Percentiles rank a stretch among this genome's conserved stretches.
These are phyloP conservation scores for Excoecaria agallocha DNA, from an alignment of 345 rosid species.

Conservation along the genomic window DNA sequence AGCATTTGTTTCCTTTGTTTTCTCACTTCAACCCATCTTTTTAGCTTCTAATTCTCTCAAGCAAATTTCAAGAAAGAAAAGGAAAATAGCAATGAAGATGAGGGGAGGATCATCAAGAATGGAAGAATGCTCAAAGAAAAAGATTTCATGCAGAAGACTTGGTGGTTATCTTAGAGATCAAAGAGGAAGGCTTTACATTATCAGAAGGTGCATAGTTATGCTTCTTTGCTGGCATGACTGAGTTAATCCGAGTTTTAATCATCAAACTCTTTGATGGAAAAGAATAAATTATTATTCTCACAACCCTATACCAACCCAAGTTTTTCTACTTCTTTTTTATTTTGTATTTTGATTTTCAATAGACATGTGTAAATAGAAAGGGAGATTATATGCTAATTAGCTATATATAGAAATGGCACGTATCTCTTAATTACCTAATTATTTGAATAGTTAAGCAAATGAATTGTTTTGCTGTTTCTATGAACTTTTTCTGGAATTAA, in stretches of 20 bases:
- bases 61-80: not conserved
- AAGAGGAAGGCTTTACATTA: conserved; percentile 71
- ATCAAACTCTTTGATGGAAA: too few species aligned
- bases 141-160: conserved; percentile 49
- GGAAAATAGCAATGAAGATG: conserved; percentile 20
- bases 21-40: conserved; percentile 6
- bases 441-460: not conserved
- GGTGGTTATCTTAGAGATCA: conserved; percentile 72
- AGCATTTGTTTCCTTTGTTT: conserved; percentile 1
- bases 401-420: not conserved
- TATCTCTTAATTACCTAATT: not conserved
- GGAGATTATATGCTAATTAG: not conserved
- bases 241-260: not conserved
- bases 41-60: not conserved
- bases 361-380: conserved; percentile 14
- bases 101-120: conserved; percentile 15
- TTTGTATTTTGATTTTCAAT: not conserved
- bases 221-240: conserved; percentile 83
- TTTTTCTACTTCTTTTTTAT: not conserved
- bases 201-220: conserved; percentile 74
- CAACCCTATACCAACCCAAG: not conserved
- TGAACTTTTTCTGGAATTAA: not conserved
- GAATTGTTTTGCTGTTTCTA: not conserved
- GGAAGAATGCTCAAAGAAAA: conserved; percentile 44
- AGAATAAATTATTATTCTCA: too few species aligned